Evolutionary conservation across 2,329 filamentous ascomycete genomes (phyloP).

Genomic region (Didymella lethalis): DNA sequence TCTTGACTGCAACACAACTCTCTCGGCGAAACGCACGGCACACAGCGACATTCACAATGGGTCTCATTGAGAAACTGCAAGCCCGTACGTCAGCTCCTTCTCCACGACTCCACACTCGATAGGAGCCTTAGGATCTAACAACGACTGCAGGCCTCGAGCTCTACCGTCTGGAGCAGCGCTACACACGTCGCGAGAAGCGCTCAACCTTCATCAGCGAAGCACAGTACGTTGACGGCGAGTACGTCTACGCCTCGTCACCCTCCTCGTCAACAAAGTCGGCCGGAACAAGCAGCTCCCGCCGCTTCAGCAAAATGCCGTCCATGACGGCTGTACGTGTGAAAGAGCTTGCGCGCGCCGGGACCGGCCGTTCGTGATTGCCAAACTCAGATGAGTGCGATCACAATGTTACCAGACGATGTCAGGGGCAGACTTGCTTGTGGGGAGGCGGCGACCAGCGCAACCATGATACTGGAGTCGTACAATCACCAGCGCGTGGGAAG

Average conservation of each 20-base stretch:
- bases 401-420: neutral
- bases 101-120: neutral
- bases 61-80: slow-evolving; percentile 52
- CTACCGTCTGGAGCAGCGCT: slow-evolving; percentile 93
- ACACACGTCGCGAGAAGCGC: slow-evolving; percentile 89
- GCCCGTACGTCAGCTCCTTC: slow-evolving; percentile 43
- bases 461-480: slow-evolving; percentile 9
- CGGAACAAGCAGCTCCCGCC: slow-evolving; percentile 36
- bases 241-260: slow-evolving; percentile 70
- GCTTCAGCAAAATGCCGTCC: slow-evolving; percentile 48
- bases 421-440: slow-evolving; percentile 1
- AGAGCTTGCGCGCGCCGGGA: slow-evolving; percentile 41
- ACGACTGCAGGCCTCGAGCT: slow-evolving; percentile 73
- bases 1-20: slow-evolving; percentile 19
- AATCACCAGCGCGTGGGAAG: slow-evolving; percentile 6
- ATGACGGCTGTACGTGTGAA: slow-evolving; percentile 44
- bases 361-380: slow-evolving; percentile 35
- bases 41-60: slow-evolving; percentile 41
- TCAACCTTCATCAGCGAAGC: slow-evolving; percentile 89
- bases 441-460: slow-evolving; percentile 4
- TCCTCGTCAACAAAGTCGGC: slow-evolving; percentile 41
- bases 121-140: slow-evolving; percentile 14
- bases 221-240: slow-evolving; percentile 94
- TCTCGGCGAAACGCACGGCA: slow-evolving; percentile 21
- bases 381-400: slow-evolving; percentile 13